phyloP scores from a whole-genome alignment of 225 moss, liverwort and hornwort species.

The Takakia lepidozioides region DNA sequence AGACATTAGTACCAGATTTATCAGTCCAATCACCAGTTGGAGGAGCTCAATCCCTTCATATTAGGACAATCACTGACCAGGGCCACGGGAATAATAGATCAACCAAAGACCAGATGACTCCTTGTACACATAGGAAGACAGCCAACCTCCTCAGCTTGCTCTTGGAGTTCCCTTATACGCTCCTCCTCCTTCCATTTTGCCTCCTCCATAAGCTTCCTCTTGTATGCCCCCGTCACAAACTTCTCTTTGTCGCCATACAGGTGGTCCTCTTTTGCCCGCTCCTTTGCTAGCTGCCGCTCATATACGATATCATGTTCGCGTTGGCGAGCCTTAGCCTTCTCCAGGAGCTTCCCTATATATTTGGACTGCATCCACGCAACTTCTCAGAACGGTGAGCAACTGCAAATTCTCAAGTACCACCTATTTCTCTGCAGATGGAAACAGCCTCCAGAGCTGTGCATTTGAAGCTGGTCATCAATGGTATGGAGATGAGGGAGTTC shows the following conservation, averaged over 20 bases:
- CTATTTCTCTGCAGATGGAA: too few relatives aligned
- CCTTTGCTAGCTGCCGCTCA: constrained; percentile 83
- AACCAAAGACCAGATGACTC: too few relatives aligned
- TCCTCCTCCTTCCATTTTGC: constrained; percentile 96
- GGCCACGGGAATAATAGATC: too few relatives aligned
- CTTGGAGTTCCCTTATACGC: constrained; percentile 59
- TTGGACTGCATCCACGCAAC: constrained; percentile 82
- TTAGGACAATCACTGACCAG: not conserved
- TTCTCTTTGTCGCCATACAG: constrained; percentile 89
- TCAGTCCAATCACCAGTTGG: too few relatives aligned
- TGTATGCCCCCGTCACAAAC: constrained; percentile 92
- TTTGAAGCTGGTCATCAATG: too few relatives aligned
- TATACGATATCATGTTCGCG: constrained; percentile 89
- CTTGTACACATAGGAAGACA: too few relatives aligned
- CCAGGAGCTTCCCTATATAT: constrained; percentile 79
- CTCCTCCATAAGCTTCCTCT: constrained; percentile 88
- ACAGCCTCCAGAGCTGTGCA: too few relatives aligned
- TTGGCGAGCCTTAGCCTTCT: constrained; percentile 77
- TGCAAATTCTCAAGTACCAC: too few relatives aligned
- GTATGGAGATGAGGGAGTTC: too few relatives aligned
- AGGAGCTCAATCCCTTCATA: too few relatives aligned
- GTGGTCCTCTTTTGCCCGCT: constrained; percentile 90
- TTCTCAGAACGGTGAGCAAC: too few relatives aligned
- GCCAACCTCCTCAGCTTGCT: constrained; percentile 70
- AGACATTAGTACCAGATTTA: too few relatives aligned